Percentiles rank a stretch among this genome's conserved stretches.
These are phyloP conservation scores for Blastomyces gilchristii DNA, from an alignment of 2,329 filamentous ascomycete genomes.

Conservation along the genomic window DNA sequence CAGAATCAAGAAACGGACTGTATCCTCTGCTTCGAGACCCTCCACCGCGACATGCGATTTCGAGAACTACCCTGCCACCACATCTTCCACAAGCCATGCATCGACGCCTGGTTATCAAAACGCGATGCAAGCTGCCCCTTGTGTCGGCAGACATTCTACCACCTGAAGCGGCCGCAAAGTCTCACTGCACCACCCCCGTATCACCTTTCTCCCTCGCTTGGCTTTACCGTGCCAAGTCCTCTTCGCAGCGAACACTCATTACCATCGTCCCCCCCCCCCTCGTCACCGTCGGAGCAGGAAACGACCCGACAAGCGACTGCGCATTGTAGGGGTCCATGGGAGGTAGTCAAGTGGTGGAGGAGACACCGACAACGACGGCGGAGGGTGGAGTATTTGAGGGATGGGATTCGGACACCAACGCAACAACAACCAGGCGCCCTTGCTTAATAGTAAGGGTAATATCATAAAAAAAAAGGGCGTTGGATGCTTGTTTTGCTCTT, in stretches of 20 bases:
- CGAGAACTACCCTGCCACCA: slow-evolving; percentile 7
- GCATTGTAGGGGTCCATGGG: slow-evolving; percentile 1
- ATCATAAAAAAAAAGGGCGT: not conserved
- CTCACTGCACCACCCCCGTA: not conserved
- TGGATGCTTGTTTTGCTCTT: not conserved
- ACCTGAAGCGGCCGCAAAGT: slow-evolving; percentile 1
- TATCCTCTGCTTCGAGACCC: slow-evolving; percentile 6
- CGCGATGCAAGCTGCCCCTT: slow-evolving; percentile 7
- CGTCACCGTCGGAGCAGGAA: not conserved
- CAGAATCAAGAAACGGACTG: not conserved
- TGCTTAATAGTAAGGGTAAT: not conserved
- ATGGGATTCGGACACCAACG: not conserved
- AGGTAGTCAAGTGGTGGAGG: not conserved
- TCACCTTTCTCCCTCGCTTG: not conserved
- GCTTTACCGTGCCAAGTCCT: not conserved
- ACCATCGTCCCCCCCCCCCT: not conserved
- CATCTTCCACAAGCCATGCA: slow-evolving; percentile 9
- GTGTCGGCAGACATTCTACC: slow-evolving; percentile 4
- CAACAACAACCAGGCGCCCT: not conserved
- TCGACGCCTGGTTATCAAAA: slow-evolving; percentile 2
- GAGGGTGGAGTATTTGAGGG: not conserved
- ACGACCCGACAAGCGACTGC: not conserved
- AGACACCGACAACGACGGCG: not conserved
- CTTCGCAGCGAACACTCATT: not conserved
- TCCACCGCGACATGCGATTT: not conserved